Base-by-base conservation (phyloP, 2,329 filamentous ascomycete species). In the Dichotomopilus funicola region DNA sequence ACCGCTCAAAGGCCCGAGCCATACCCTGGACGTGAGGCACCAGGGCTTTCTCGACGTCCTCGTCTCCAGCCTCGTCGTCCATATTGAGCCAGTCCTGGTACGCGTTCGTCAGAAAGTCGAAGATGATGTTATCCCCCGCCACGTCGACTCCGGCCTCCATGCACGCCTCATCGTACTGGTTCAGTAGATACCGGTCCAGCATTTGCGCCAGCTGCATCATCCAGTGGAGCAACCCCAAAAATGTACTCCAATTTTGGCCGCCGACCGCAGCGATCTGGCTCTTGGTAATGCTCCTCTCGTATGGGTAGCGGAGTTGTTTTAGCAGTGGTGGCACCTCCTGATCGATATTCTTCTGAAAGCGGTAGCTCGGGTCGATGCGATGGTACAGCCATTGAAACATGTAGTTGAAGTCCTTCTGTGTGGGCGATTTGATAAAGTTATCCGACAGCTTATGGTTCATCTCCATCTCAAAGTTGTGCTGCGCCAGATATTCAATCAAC, bases 321-420 rank as follows among this genome's bases (percentile, higher is more conserved):
- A 99, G 75, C 45, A 99, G 85, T 0, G 91, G 86, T 10, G 92
- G 91, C 0, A 97, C 91, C 69, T 99, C 95, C 54, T 92, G 87
- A 69, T 97, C 94, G 65, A 97, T 96, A 50, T 87, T 89, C 71
- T 96, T 96, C 66, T 91, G 86, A 66, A 99, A 97, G 38, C 86
- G 85, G 70, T 97, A 95, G 64, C 86, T 88, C 0, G 94, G 94
- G 68, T 99, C 94, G 67, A 99, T 95, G 55, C 91, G 88, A 66
- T 91, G 89, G 71, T 99, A 99, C 3, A 99, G 78, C 89, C 92
- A 99, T 67, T 97, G 91, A 67, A 99, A 99, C 80, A 99, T 95
- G 71, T 83, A 87, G 67, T 95, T 94, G 75, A 99, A 99, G 70
- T 99, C 94, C 68, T 99, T 99, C 65, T 97, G 92, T 0, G 92